Base-by-base conservation (phyloP, 768 basidiomycete species). In the Myochromella boudieri region DNA sequence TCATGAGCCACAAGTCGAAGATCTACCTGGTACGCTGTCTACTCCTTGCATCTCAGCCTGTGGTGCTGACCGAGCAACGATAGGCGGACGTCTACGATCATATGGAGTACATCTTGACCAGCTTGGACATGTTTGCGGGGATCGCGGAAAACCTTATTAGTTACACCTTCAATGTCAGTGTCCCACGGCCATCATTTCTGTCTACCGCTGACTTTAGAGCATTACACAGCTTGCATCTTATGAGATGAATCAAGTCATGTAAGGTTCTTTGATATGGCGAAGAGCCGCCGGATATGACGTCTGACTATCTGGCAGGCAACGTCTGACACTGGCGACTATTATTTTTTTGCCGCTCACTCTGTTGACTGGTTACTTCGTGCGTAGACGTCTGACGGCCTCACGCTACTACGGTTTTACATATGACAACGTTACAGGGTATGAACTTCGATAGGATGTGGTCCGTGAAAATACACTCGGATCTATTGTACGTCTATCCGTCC, bases 181-280 rank as follows among this genome's bases (percentile, higher is more conserved):
- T 18, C 45, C 40, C 38, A 31, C 21, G 9, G 40, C 37, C 7
- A 21, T 36, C 32, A 29, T 8, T 14, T 17, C 27, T 17, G 8
- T 17, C 21, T 29, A 17, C 8, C 6, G 26, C 47, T 53, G 39
- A 42, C 54, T 12, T 28, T 25, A 32, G 24, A 18, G n/a, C n/a
- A n/a, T 49, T 12, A 14, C 28, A 8, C 56, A 87, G 85, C 77
- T 84, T 67, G 77, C 82, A 12, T 82, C 84, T 9, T 83, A 87
- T 59, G 80, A 87, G 53, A 87, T 82, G 83, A 87, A 87, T 59
- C 72, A 82, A 61, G 80, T 82, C 38, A 88, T 89, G 85, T 79
- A 58, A 31, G 14, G 8, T 14, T 17, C 29, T 20, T 7, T 18
- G 10, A 12, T 6, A 9, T 32, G 26, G 21, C 9, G 26, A 22